Percentiles rank a stretch among this genome's conserved stretches.
Conservation (phyloP, 768 basidiomycete species). For the Polyporus arcularius region DNA sequence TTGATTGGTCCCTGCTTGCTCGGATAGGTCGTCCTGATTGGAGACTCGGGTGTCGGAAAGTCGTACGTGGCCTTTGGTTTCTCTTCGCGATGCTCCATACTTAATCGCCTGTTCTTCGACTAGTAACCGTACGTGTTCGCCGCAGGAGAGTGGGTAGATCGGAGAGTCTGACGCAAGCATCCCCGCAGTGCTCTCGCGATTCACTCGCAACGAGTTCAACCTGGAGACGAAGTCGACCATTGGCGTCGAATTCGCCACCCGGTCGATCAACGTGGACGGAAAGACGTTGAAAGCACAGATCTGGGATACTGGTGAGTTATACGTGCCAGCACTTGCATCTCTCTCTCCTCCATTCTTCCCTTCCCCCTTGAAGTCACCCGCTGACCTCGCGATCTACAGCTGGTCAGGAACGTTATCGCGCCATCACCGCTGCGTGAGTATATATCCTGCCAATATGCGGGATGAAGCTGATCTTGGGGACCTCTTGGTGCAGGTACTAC, state of each 20-base stretch:
- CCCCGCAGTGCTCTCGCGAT: conserved; percentile 90
- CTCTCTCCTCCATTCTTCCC: background rate
- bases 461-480: background rate
- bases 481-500: conserved; percentile 71
- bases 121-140: conserved; percentile 61
- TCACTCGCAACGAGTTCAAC: conserved; percentile 99
- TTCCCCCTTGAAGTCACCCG: background rate
- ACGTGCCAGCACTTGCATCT: background rate
- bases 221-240: conserved; percentile 99
- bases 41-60: conserved; percentile 99
- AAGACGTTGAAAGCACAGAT: conserved; percentile 99
- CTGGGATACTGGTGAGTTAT: conserved; percentile 91
- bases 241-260: conserved; percentile 97
- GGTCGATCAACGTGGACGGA: conserved; percentile 91
- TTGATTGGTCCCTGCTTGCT: conserved; percentile 14
- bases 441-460: conserved; percentile 5
- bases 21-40: conserved; percentile 91
- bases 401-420: conserved; percentile 96
- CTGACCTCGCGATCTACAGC: conserved; percentile 46
- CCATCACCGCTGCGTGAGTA: conserved; percentile 92
- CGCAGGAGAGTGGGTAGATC: background rate
- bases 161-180: conserved; percentile 1
- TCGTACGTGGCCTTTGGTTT: conserved; percentile 66
- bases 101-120: background rate
- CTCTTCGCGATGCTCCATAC: background rate